Base-by-base conservation (phyloP, 148 eudicot species). In the Mesembryanthemum crystallinum region DNA sequence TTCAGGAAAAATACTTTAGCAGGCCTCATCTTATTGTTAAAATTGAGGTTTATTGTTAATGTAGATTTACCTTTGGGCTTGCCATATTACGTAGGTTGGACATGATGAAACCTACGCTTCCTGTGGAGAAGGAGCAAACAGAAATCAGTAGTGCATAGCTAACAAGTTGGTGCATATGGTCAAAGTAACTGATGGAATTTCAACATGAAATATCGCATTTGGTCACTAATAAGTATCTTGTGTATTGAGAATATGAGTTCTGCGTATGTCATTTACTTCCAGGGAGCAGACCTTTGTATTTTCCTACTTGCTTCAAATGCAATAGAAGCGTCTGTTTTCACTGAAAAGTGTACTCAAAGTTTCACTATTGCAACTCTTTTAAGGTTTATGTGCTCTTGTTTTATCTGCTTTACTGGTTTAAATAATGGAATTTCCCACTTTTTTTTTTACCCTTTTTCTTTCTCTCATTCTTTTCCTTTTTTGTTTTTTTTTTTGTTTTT, bases 291-390 rank as follows among this genome's bases (percentile, higher is more conserved):
- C n/a, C n/a, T n/a, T n/a, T n/a, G n/a, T n/a, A n/a, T 64, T 52
- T 66, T 64, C 69, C 55, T n/a, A 37, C 20, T 58, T 72, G 5
- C 13, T 75, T 32, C 71, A 64, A 64, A 28, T 73, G 59, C 35
- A 55, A 21, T 70, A 14, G 54, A 62, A 47, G 35, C 45, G 71
- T 77, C 61, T 68, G 63, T 55, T 61, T 67, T 35, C 33, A 49
- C 80, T 71, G 55, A 17, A 51, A 49, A 71, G 29, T 18, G 52
- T 32, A 30, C 29, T 33, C 18, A 59, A 67, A n/a, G 12, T 76
- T 76, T 39, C 42, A 71, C 73, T 59, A 66, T 74, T 64, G 29
- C 71, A 74, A 64, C 49, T 74, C 43, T 64, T 73, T 49, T 43
- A 74, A 63, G 42, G 28, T 49, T 74, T 45, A 18, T 51, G 15